These are phyloP conservation scores for Meyerozyma sp. DNA, from an alignment of 1,139 yeast species.

Conservation along the genomic window DNA sequence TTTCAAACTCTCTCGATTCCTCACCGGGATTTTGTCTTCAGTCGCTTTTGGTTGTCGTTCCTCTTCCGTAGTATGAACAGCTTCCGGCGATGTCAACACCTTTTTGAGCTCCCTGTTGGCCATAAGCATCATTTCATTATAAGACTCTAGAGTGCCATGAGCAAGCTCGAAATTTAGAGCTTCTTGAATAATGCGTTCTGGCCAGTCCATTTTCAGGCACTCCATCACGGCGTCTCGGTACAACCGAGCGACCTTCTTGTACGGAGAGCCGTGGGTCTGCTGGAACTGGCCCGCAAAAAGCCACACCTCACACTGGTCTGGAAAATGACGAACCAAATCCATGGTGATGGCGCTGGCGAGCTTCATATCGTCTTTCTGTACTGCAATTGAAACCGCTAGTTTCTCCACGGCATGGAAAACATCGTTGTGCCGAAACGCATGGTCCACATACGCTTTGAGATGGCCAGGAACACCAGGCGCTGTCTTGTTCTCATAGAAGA, in stretches of 20 bases:
- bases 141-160: conserved; percentile 23
- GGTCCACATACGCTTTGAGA: conserved; percentile 8
- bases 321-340: conserved; percentile 21
- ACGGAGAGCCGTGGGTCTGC: conserved; percentile 17
- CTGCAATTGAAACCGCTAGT: conserved; percentile 25
- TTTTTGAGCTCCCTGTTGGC: conserved; percentile 15
- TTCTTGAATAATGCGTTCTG: conserved; percentile 46
- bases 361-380: conserved; percentile 17
- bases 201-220: conserved; percentile 38
- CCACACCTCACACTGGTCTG: conserved; percentile 44
- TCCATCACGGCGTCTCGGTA: conserved; percentile 27
- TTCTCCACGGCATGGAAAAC: conserved; percentile 40
- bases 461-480: conserved; percentile 10
- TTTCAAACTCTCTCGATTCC: conserved; percentile 57
- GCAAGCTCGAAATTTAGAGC: conserved; percentile 36
- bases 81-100: conserved; percentile 3
- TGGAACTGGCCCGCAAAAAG: conserved; percentile 38
- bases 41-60: neutral
- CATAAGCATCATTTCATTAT: conserved; percentile 16
- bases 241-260: conserved; percentile 15
- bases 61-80: neutral
- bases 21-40: conserved; percentile 8
- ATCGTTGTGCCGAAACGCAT: conserved; percentile 27
- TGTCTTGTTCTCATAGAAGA: conserved; percentile 12
- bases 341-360: conserved; percentile 23